Evolutionary conservation across 257 asterid genomes (phyloP), one percentile per base, ranked within the genome.

Genomic region (Cynanchum wilfordii): DNA sequence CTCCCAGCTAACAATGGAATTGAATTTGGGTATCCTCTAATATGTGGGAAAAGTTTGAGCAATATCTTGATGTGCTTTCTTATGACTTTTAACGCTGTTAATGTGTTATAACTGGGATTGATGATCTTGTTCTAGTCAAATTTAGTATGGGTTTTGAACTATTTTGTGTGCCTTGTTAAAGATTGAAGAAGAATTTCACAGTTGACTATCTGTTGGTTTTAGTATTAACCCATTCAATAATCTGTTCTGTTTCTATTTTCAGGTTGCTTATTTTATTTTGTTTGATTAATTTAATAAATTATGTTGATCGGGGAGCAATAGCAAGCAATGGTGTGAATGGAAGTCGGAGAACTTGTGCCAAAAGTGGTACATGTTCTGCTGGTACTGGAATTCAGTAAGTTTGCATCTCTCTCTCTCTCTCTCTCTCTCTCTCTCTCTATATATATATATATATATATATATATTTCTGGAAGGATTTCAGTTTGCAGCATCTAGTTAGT

Each of bases 291-390:
- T 84, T 91, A 64, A 58, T 91, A 72, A 91, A 91, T 81, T 91
- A 89, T 86, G 66, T 91, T 22, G 97, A 91, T 78, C 94, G 97
- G 9, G 97, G 97, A 72, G 86, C 92, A 68, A 91, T 91, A 82
- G 97, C 96, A 20, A 91, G 97, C 83, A 91, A 91, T 72, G 97
- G 97, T 59, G 96, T 91, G 60, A 91, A 91, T 72, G 97, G 97
- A 73, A 89, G 87, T 78, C 86, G 73, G 29, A 73, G 40, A 82
- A 72, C 78, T 80, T 91, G 97, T 82, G 73, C 85, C 4, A 73
- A 79, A 25, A 44, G 72, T 77, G 96, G 97, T 68, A 73, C 60
- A 51, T 91, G 97, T 74, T 58, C 95, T 16, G 50, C 87, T 54
- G 97, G 92, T 51, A 85, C 81, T 79, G 96, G 95, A 77, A 89